Conservation (phyloP, 169 alveolate genomes). For the Toxoplasma gondii region DNA sequence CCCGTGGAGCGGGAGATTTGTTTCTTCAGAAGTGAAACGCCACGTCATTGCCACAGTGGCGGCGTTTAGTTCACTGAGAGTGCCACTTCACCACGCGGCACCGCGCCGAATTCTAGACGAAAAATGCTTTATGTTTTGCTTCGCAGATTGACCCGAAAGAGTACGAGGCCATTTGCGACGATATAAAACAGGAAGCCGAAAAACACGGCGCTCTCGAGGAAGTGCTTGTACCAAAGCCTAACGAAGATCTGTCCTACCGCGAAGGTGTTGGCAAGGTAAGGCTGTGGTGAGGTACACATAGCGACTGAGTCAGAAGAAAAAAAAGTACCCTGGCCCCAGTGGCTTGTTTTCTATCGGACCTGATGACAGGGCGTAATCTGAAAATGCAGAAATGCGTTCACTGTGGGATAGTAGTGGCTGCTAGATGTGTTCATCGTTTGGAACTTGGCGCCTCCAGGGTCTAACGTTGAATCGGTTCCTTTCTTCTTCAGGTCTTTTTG, state of each 20-base stretch:
- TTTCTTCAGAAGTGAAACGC: not conserved
- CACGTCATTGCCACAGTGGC: no score
- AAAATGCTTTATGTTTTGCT: not conserved
- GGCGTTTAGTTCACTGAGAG: no score
- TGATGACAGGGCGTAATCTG: no score
- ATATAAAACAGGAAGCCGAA: constrained; percentile 84
- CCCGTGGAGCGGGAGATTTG: not conserved
- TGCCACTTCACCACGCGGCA: not conserved
- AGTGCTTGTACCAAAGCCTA: constrained; percentile 85
- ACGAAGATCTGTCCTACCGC: constrained; percentile 79
- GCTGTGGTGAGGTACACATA: not conserved
- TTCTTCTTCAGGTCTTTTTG: constrained; percentile 79
- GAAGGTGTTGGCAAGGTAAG: constrained; percentile 77
- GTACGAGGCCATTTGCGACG: constrained; percentile 80
- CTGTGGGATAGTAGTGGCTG: no score
- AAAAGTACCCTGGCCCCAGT: no score
- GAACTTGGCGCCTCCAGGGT: no score
- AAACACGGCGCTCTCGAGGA: constrained; percentile 87
- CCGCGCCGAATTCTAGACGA: not conserved
- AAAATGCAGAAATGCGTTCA: no score
- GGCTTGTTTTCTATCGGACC: no score
- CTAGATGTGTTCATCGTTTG: no score
- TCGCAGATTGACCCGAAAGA: constrained; percentile 36
- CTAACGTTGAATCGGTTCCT: not conserved
- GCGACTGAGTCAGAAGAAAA: not conserved